Evolutionary conservation across 148 eudicot genomes (phyloP), one percentile per base, ranked within the genome.

Genomic region (Beta vulgaris): DNA sequence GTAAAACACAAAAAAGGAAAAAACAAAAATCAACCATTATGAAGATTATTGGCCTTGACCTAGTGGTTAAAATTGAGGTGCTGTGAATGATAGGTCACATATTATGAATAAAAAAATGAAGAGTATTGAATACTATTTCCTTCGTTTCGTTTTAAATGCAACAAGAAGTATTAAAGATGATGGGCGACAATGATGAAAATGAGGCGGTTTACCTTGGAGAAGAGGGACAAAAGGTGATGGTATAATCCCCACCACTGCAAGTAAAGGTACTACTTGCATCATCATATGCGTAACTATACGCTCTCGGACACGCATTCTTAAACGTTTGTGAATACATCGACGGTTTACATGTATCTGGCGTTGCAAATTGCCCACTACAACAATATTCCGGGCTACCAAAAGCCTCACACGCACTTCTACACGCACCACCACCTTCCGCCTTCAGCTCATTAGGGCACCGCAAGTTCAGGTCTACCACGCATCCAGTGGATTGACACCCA

Each of bases 271-370:
- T 92, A 9, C 90, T 87, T 6, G 87, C 90, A 28, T 92, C 97
- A 67, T 92, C 97, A 32, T 87, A 92, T 3, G 97, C 97, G 70
- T 92, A 92, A 76, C 97, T 92, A 31, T 92, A 92, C 61, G 92
- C 86, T 65, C 80, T 86, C 0, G 97, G 97, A 68, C 97, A 92
- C 40, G 93, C 93, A 21, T 77, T 82, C 79, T 92, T 92, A 53
- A 92, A 92, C 80, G 87, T 21, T 80, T 82, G 79, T 12, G 97
- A 90, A 75, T 92, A 92, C 61, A 53, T 37, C 5, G 93, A 80
- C 1, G 97, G 95, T 68, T 78, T 59, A 76, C 97, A 92, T 25
- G 86, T 59, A 23, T 82, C 73, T 1, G 97, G 97, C 8, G 92
- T 83, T 21, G 59, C 75, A 69, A 67, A 87, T 31, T 74, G 88